Evolutionary conservation across 441 rosid genomes (phyloP), one percentile per base, ranked within the genome.

Genomic region (Populus tomentosa): DNA sequence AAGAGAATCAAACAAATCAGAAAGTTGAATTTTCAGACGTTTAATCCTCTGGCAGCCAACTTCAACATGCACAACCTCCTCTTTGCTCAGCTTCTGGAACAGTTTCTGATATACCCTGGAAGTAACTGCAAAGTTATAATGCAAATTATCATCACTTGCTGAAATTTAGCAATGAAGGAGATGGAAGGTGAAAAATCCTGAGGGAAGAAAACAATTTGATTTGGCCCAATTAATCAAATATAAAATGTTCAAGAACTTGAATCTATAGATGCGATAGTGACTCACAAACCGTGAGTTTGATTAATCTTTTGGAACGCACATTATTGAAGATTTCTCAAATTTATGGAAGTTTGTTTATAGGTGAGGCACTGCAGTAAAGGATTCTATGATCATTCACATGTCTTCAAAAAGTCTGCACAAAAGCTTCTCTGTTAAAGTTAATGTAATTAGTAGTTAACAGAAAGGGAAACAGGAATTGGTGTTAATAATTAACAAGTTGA

Each of bases 41-140:
- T 62, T 72, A 16, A 75, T 70, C 10, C 28, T 59, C 69, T 56
- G 2, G 59, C 11, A 32, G 78, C 73, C 66, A 32, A 6, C 36
- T 24, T 87, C 86, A 94, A 85, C 97, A 94, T n/a, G 95, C 89
- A 77, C 98, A 94, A 20, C 97, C 93, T 33, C 97, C 90, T 84
- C 97, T 85, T 80, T 89, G 95, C 78, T 91, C 97, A 24, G 85
- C 86, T 84, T 91, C 97, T 0, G 97, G 86, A 67, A 87, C 87
- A 80, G 90, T 87, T 67, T 92, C 97, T 2, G 96, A 90, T 73
- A 91, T 85, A 11, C 92, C 96, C 79, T 87, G 94, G 81, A 91
- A 91, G 83, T 94, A 94, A 82, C 98, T 94, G 89, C 80, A 85
- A 40, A 46, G 72, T 75, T 32, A 75, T 11, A 14, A 30, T n/a